Base-by-base conservation (phyloP, 106 monocot genomes). In the Cymbidium sinense region DNA sequence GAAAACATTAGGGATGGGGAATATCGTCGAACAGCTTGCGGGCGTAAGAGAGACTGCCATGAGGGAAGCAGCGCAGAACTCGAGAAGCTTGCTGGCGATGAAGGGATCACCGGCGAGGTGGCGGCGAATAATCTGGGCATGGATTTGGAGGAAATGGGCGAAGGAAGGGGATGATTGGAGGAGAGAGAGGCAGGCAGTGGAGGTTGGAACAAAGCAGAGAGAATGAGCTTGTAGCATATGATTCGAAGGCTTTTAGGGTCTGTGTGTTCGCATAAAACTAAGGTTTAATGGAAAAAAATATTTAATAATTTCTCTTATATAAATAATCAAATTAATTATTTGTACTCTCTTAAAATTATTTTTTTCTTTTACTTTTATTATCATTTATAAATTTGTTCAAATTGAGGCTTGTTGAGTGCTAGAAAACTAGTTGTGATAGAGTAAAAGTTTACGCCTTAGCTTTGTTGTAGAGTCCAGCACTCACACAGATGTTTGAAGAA, bases 81-180 rank as follows among this genome's bases (percentile, higher is more conserved):
- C 81, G 17, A 89, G 70, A 39, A 82, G 67, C 75, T 80, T 74
- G 61, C 62, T 35, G 58, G 82, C 82, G 51, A 82, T 79, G 43
- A 86, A 77, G 21, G 73, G 82, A 70, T 79, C 84, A 19, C 43
- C 62, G 73, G 84, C 65, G 78, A 89, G 82, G 71, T 75, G 34
- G 84, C 77, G 79, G 25, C 84, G 78, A 54, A 89, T 35, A 64
- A 89, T 86, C 50, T 84, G 84, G 84, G 84, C 82, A 36, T 89
- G 86, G 72, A 86, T 79, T 75, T 86, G 89, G 79, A 88, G 80
- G 55, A 88, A 78, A 18, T 78, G 47, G 58, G 51, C 20, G 70
- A 79, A 81, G 64, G 81, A 81, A 21, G 34, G 78, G 83, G 76
- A 80, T 52, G 86, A 83, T 20, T 86, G 82, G 12, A 86, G 86